phyloP scores from a whole-genome alignment of 73 alveolate species.

The Paramecium pentaurelia region DNA sequence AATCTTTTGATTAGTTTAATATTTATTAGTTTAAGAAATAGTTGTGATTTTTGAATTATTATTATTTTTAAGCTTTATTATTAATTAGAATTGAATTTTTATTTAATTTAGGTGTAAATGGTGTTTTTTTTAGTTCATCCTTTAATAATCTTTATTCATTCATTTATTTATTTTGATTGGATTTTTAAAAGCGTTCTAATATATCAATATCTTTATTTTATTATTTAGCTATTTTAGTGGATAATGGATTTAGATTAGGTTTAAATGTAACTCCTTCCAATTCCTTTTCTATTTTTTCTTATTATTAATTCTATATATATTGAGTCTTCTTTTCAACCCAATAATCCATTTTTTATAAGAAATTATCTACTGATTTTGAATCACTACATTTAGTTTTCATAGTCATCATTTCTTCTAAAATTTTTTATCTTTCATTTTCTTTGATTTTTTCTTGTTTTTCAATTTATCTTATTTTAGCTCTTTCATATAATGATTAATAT shows the following conservation, averaged over 20 bases:
- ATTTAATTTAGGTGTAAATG: neutral
- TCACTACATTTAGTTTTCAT: neutral
- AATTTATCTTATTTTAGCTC: neutral
- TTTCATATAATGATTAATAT: neutral
- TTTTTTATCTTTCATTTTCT: neutral
- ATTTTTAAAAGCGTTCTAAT: neutral
- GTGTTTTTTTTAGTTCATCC: neutral
- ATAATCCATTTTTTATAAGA: neutral
- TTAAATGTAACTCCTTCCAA: constrained; percentile 4
- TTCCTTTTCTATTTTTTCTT: neutral
- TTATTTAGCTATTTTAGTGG: neutral
- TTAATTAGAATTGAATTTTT: neutral
- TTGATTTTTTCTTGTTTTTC: neutral
- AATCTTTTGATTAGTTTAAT: neutral
- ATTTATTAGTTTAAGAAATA: neutral
- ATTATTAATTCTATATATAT: neutral
- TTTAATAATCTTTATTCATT: neutral
- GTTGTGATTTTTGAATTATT: neutral
- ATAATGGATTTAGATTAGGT: neutral
- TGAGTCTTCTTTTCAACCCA: neutral
- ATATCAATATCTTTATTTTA: neutral
- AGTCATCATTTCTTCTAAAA: neutral
- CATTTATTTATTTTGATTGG: neutral
- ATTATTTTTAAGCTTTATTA: neutral
- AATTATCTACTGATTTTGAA: neutral